These are phyloP conservation scores for Cynanchum wilfordii DNA, from an alignment of 257 asterid species.

Conservation along the genomic window DNA sequence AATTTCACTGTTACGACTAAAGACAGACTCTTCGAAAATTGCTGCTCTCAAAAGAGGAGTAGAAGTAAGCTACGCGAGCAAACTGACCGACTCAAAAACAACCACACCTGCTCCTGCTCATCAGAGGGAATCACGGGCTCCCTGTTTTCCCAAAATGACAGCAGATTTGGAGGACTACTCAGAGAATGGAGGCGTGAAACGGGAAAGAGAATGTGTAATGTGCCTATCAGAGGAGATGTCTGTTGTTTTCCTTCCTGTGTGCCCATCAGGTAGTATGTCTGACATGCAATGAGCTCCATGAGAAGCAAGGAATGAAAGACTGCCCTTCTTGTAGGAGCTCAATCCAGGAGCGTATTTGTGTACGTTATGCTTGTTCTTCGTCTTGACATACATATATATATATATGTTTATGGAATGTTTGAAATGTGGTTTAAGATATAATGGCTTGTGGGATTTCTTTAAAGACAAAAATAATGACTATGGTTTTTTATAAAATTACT, in stretches of 20 bases:
- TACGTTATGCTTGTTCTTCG: conserved; percentile 49
- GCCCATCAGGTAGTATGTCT: conserved; percentile 93
- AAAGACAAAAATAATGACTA: conserved; percentile 35
- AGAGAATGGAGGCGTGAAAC: conserved; percentile 53
- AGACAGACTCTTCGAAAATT: conserved; percentile 71
- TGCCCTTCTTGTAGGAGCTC: conserved; percentile 94
- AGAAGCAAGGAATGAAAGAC: conserved; percentile 96
- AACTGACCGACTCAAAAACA: conserved; percentile 33
- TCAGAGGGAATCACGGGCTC: conserved; percentile 30
- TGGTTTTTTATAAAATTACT: conserved; percentile 4
- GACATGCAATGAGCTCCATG: conserved; percentile 83
- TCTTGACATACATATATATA: conserved; percentile 22
- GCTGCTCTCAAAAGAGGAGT: conserved; percentile 77
- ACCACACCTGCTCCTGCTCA: conserved; percentile 7
- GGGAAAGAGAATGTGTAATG: conserved; percentile 97
- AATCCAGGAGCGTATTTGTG: conserved; percentile 75
- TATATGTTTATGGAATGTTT: conserved; percentile 14
- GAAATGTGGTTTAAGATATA: conserved; percentile 26
- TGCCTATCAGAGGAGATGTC: conserved; percentile 96
- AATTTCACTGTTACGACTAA: conserved; percentile 67
- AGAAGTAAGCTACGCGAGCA: conserved; percentile 67
- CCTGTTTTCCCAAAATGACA: conserved; percentile 38
- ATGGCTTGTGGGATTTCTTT: conserved; percentile 35
- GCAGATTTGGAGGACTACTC: conserved; percentile 27
- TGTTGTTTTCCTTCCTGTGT: conserved; percentile 86